Conservation (phyloP, 1,284 basidiomycete species). For the Chondrostereum purpureum region DNA sequence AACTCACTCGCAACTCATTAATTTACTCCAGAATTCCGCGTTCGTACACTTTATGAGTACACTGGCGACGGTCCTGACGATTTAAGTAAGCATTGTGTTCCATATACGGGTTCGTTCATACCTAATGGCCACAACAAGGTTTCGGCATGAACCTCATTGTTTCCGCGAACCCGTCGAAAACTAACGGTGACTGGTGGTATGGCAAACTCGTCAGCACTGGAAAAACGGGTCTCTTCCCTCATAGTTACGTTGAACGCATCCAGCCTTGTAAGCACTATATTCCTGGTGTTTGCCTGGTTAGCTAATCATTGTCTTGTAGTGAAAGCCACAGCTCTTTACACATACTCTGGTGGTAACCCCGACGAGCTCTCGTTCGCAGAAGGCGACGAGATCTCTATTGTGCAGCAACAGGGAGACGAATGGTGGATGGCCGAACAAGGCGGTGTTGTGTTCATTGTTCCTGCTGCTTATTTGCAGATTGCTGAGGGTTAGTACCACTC, state of each 20-base stretch:
- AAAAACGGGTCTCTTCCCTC: slow-evolving; percentile 85
- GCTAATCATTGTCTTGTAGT: slow-evolving; percentile 28
- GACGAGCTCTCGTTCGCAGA: slow-evolving; percentile 83
- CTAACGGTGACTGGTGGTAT: slow-evolving; percentile 90
- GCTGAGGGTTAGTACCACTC: slow-evolving; percentile 74
- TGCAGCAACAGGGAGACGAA: slow-evolving; percentile 76
- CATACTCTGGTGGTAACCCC: slow-evolving; percentile 61
- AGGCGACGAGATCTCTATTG: slow-evolving; percentile 69
- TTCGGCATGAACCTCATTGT: slow-evolving; percentile 83
- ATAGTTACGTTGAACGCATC: slow-evolving; percentile 77
- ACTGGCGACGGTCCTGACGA: slow-evolving; percentile 83
- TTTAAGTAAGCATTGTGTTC: slow-evolving; percentile 49
- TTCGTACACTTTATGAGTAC: slow-evolving; percentile 79
- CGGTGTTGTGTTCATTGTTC: slow-evolving; percentile 82
- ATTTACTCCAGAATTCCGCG: slow-evolving; percentile 50
- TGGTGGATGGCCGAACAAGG: slow-evolving; percentile 93
- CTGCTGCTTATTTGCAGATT: slow-evolving; percentile 82
- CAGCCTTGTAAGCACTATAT: slow-evolving; percentile 48
- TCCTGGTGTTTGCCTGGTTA: slow-evolving; percentile 8
- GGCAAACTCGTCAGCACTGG: slow-evolving; percentile 67
- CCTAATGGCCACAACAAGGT: slow-evolving; percentile 33
- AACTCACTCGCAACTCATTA: slow-evolving; percentile 8
- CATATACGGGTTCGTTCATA: neutral
- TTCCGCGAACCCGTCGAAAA: slow-evolving; percentile 78
- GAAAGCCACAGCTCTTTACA: slow-evolving; percentile 73